Evolutionary conservation across 352 stramenopile genomes (phyloP).

Genomic region (Globisporangium camurandrum): DNA sequence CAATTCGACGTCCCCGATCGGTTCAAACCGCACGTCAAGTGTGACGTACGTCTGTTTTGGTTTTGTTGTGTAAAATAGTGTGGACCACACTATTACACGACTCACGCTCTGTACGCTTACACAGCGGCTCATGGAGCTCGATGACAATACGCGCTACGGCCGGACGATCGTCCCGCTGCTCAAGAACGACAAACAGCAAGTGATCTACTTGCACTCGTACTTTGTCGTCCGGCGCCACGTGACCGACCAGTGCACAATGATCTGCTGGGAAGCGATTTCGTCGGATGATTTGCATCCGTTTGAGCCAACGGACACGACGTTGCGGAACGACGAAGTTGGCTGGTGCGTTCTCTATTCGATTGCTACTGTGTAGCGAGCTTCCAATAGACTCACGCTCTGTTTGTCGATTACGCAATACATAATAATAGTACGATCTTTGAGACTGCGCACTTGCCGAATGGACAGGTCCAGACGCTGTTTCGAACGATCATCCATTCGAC

Average conservation of each 20-base stretch:
- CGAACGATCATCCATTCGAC: constrained; percentile 67
- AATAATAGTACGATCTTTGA: constrained; percentile 57
- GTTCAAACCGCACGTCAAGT: constrained; percentile 58
- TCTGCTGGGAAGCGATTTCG: constrained; percentile 66
- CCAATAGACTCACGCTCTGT: neutral
- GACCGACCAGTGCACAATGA: constrained; percentile 43
- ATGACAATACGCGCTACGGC: constrained; percentile 71
- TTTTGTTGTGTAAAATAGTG: neutral
- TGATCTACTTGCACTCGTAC: constrained; percentile 77
- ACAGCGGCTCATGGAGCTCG: constrained; percentile 64
- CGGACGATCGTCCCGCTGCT: constrained; percentile 66
- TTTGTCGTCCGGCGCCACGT: constrained; percentile 60
- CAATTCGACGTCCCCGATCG: constrained; percentile 56
- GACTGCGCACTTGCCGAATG: constrained; percentile 38
- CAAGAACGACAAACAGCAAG: constrained; percentile 45
- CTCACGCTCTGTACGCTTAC: neutral
- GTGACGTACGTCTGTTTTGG: constrained; percentile 22
- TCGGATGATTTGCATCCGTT: constrained; percentile 61
- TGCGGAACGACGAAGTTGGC: constrained; percentile 75
- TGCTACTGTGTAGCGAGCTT: neutral
- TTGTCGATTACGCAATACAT: constrained; percentile 1
- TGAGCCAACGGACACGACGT: constrained; percentile 41
- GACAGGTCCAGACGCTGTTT: constrained; percentile 43
- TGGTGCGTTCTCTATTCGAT: constrained; percentile 28
- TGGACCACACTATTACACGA: neutral